Evolutionary conservation across 2,329 filamentous ascomycete genomes (phyloP), one percentile per base, ranked within the genome.

Genomic region (Reticulascus tulasneorum): DNA sequence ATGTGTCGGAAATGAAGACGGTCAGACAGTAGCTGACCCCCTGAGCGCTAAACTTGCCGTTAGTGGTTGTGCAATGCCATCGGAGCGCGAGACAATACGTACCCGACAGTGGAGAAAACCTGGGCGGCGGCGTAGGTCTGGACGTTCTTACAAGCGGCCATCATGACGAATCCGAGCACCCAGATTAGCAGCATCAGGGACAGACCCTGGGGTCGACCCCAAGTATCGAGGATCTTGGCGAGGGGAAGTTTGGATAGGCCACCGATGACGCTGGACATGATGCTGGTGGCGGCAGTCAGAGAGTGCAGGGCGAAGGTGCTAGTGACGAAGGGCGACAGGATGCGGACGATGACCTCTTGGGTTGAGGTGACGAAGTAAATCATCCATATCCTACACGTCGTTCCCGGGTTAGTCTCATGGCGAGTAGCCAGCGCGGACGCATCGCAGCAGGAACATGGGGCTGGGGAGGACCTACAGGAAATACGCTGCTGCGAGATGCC

Each of bases 1-100:
- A 81, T 1, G 79, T 83, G 47, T 87, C 83, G 40, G 81, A 76
- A 37, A 82, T 75, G 53, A 86, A 79, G 35, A 86, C 70, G 25
- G 61, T 65, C 21, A 66, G 52, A 46, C 57, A 63, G 52, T 66
- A 70, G 45, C 54, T 58, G 28, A 66, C 52, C 29, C 60, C 64
- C 42, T 60, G 59, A 42, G 58, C 54, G 13, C 62, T 63, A n/a
- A n/a, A n/a, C n/a, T n/a, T n/a, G n/a, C n/a, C n/a, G n/a, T n/a
- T n/a, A n/a, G n/a, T n/a, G n/a, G 47, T 33, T 29, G 33, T 25
- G 33, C 25, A 13, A 22, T 6, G 18, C 27, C 10, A 10, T n/a
- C n/a, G n/a, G n/a, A n/a, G n/a, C n/a, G n/a, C n/a, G n/a, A n/a
- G n/a, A n/a, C 10, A 23, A n/a, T 21, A 45, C 51, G 26, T 67